A percentile compares a stretch with the other conserved stretches of the same genome.
phyloP scores from a whole-genome alignment of 495 filamentous ascomycete species.

The Hypoxylon rickii region DNA sequence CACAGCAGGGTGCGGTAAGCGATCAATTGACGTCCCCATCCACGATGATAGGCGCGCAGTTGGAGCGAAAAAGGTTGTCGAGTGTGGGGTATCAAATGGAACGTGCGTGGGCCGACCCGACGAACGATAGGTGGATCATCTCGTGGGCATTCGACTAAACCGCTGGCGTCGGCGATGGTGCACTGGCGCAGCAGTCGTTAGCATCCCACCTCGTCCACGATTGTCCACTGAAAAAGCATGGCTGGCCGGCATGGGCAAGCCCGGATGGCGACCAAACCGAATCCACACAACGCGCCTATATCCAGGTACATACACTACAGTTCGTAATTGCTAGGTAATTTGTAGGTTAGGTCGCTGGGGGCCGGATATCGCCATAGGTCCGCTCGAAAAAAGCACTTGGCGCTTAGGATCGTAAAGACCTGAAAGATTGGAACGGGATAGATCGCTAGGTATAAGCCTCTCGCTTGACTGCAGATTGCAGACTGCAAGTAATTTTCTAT shows the following conservation, averaged over 20 bases:
- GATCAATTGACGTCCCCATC: no score
- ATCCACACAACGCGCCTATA: not conserved
- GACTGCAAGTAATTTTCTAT: not conserved
- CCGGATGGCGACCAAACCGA: no score
- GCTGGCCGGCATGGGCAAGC: no score
- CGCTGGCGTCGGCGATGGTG: no score
- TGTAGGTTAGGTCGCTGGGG: no score
- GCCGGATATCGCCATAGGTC: constrained; percentile 19
- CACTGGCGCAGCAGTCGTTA: no score
- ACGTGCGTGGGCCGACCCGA: constrained; percentile 12
- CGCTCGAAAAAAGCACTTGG: constrained; percentile 2
- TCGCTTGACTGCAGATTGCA: not conserved
- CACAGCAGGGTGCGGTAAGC: not conserved
- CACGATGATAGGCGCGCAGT: constrained; percentile 11
- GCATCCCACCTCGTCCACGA: no score
- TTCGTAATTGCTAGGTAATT: no score
- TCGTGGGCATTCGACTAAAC: no score
- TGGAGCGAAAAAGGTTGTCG: constrained; percentile 3
- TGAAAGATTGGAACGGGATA: not conserved
- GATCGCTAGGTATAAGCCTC: not conserved
- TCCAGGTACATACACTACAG: not conserved
- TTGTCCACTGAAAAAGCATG: no score
- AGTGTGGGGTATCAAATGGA: constrained; percentile 26
- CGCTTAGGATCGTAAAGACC: constrained; percentile 17
- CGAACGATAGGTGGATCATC: not conserved